Base-by-base conservation (phyloP, 1,284 basidiomycete species). In the Apiotrichum mycotoxinovorans region DNA sequence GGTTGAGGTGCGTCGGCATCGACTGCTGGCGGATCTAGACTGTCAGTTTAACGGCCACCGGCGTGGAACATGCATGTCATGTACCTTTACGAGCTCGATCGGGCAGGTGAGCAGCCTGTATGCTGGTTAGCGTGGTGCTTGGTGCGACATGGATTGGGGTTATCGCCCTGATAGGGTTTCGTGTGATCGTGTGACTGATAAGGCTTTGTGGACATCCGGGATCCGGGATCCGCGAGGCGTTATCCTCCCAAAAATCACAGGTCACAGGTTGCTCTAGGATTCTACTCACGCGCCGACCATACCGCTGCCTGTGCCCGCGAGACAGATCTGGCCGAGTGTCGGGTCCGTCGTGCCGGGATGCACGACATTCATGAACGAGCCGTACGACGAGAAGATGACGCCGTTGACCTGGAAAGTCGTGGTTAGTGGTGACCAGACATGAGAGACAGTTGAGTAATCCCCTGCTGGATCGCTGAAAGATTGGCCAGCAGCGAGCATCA, bases 301-400 rank as follows among this genome's bases (percentile, higher is more conserved):
- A 2, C 91, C 90, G 64, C 85, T 88, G 2, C 86, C 87, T 15
- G 85, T 80, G 0, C 90, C 90, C 1, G 89, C 89, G 2, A 91
- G 77, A 0, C 82, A 80, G 44, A 93, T 84, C 70, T 91, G 88
- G 11, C 61, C 57, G 22, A 78, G 61, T 42, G 58, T 66, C 5
- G 76, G 72, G 22, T 63, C 54, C 12, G 57, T 42, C 4, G 54
- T 47, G 7, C 58, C 37, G 3, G 67, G 60, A 12, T 64, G 57
- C 56, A 73, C 70, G 0, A 70, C 34, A 25, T 65, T 67, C 68
- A 78, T 74, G 54, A 76, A 70, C 58, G 73, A 71, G 30, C 73
- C 71, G 56, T 78, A 78, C 5, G 72, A 73, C 1, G 73, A 70
- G 64, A 78, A 78, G 51, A 78, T 69, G 11, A 77, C 62, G 26